phyloP scores from a whole-genome alignment of 129 eudicot genomes.

The Pittosporum tobira region DNA sequence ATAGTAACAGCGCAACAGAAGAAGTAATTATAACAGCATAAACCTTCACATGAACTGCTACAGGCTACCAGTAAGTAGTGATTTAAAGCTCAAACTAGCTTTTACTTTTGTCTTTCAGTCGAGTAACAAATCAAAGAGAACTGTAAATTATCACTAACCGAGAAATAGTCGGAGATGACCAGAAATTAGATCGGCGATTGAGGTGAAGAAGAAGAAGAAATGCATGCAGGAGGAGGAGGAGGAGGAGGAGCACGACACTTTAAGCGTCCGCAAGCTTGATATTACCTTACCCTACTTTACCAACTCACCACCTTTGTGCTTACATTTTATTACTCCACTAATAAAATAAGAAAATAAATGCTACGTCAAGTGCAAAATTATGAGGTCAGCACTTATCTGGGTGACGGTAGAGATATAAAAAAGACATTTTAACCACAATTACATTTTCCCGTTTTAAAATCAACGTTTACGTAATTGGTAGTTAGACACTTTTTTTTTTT shows the following conservation, averaged over 20 bases:
- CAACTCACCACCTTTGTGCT: not conserved
- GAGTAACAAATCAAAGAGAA: not conserved
- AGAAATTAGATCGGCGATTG: slow-evolving; percentile 16
- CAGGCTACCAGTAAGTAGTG: not conserved
- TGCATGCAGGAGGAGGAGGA: slow-evolving; percentile 23
- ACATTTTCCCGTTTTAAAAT: too few species aligned
- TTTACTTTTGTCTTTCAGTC: too few species aligned
- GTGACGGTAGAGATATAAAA: too few species aligned
- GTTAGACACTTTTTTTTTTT: too few species aligned
- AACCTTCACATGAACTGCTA: not conserved
- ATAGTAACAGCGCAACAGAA: not conserved
- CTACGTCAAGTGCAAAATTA: too few species aligned
- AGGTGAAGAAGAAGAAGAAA: slow-evolving; percentile 3
- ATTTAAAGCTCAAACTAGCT: too few species aligned
- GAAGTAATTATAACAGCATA: too few species aligned
- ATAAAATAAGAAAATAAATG: too few species aligned
- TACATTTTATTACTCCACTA: not conserved
- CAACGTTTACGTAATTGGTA: too few species aligned
- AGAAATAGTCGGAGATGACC: slow-evolving; percentile 11
- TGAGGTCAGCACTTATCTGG: not conserved
- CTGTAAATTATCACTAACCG: not conserved
- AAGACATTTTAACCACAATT: too few species aligned
- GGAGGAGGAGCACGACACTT: slow-evolving; percentile 35
- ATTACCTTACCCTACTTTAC: slow-evolving; percentile 1
- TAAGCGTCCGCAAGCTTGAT: slow-evolving; percentile 33